phyloP scores from a whole-genome alignment of 1,139 yeast species.

The Candida labiduridarum region DNA sequence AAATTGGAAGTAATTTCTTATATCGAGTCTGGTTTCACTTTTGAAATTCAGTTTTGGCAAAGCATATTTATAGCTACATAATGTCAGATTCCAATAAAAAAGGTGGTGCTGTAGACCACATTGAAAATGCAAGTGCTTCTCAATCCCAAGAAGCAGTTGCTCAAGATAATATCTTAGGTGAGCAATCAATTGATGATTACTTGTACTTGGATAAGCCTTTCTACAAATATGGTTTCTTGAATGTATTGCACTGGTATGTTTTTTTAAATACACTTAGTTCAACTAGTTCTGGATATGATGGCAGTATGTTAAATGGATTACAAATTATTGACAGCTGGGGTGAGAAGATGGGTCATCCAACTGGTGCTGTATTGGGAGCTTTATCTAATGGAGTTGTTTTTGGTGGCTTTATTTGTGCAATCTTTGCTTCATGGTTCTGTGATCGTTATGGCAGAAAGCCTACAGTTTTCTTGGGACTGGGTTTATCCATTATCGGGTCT shows the following conservation, averaged over 20 bases:
- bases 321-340: slow-evolving; percentile 45
- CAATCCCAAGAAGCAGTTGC: neutral
- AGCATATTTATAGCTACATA: neutral
- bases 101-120: neutral
- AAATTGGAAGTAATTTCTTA: no score
- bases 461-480: slow-evolving; percentile 29
- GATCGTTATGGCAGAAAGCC: slow-evolving; percentile 39
- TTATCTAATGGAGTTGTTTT: slow-evolving; percentile 36
- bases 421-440: slow-evolving; percentile 24
- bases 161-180: neutral
- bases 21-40: no score
- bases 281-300: slow-evolving; percentile 55
- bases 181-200: slow-evolving; percentile 5
- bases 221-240: slow-evolving; percentile 34
- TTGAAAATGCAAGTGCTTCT: neutral
- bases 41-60: no score
- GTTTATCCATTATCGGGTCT: slow-evolving; percentile 36
- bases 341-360: slow-evolving; percentile 38
- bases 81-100: neutral
- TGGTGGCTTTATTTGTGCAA: slow-evolving; percentile 23
- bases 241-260: slow-evolving; percentile 35
- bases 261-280: slow-evolving; percentile 45
- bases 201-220: slow-evolving; percentile 17
- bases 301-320: slow-evolving; percentile 53
- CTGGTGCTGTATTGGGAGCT: slow-evolving; percentile 48